Evolutionary conservation across 1,284 basidiomycete species (phyloP), one percentile per base, ranked within the genome.

Genomic region (Ganoderma resinaceum): DNA sequence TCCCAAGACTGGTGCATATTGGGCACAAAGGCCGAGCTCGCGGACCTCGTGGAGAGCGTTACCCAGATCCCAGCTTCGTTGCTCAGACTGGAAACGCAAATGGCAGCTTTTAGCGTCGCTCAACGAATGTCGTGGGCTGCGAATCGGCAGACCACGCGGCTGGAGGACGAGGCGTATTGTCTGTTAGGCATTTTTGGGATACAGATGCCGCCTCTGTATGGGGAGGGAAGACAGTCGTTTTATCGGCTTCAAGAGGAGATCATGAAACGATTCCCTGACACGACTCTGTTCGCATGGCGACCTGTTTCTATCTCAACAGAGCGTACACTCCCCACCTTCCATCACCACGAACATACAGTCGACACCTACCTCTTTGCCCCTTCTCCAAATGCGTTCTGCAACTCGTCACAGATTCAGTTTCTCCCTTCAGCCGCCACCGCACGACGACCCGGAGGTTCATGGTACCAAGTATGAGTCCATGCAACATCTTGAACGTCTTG

Each of bases 21-120:
- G 23, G 62, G 69, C 14, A 66, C 63, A 11, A 66, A 66, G 42
- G 59, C 61, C 3, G 64, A 63, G 6, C 58, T 66, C 2, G 66
- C 63, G 37, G 46, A 29, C 35, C 35, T 66, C 12, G 29, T 70
- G 4, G 40, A 63, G 42, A 53, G 49, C 1, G 52, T 64, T 33
- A 64, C 64, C 18, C 37, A 58, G 20, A 61, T 71, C 43, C 57
- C 63, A 18, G 31, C n/a, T 29, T 38, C 33, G 12, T 57, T 68
- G 16, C 67, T 68, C 3, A 31, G 38, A 12, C 38, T 55, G 26
- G 40, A 63, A 29, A 31, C n/a, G 31, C 35, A 62, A 38, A n/a
- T 67, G 12, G n/a, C 38, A 33, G 57, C 59, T 38, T 20, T 66
- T 16, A 66, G 67, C 65, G 38, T 71, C n/a, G 67, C 70, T 11